A percentile compares a stretch with the other conserved stretches of the same genome.
phyloP scores from a whole-genome alignment of 2,329 filamentous ascomycete species.

The Colletotrichum melonis region DNA sequence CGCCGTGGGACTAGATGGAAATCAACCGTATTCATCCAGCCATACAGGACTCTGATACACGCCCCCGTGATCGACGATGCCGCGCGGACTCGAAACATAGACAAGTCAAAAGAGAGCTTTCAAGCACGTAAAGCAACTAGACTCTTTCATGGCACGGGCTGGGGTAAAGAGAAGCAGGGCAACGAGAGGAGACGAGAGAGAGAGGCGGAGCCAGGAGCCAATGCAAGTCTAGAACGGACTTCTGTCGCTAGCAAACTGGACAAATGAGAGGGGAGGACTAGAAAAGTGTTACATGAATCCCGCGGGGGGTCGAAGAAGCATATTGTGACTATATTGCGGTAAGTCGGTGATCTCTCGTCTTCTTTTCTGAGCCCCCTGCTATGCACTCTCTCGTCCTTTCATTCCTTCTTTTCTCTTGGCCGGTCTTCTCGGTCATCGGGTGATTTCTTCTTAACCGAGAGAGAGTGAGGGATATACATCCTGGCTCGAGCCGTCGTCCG shows the following conservation, averaged over 20 bases:
- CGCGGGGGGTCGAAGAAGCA: conserved; percentile 1
- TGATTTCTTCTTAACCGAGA: conserved; percentile 22
- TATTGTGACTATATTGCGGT: conserved; percentile 12
- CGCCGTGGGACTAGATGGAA: neutral
- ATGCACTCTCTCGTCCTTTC: neutral
- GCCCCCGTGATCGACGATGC: conserved; percentile 4
- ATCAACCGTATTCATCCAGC: neutral
- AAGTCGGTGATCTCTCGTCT: conserved; percentile 17
- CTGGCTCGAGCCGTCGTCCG: conserved; percentile 18
- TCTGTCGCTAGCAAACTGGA: conserved; percentile 16
- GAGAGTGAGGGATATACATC: conserved; percentile 15
- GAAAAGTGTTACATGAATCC: conserved; percentile 3
- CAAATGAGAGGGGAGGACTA: conserved; percentile 12
- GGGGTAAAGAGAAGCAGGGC: neutral
- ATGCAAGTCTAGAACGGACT: conserved; percentile 24
- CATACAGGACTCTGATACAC: neutral
- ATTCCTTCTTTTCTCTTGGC: conserved; percentile 5
- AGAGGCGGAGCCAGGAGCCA: conserved; percentile 10
- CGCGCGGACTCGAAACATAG: neutral
- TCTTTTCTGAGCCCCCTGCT: neutral
- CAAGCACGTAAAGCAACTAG: neutral
- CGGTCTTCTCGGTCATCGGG: conserved; percentile 20
- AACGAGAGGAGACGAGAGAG: conserved; percentile 7
- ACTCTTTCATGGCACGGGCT: neutral
- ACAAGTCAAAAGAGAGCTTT: neutral